phyloP scores from a whole-genome alignment of 169 alveolate genomes.

The Cystoisospora suis region DNA sequence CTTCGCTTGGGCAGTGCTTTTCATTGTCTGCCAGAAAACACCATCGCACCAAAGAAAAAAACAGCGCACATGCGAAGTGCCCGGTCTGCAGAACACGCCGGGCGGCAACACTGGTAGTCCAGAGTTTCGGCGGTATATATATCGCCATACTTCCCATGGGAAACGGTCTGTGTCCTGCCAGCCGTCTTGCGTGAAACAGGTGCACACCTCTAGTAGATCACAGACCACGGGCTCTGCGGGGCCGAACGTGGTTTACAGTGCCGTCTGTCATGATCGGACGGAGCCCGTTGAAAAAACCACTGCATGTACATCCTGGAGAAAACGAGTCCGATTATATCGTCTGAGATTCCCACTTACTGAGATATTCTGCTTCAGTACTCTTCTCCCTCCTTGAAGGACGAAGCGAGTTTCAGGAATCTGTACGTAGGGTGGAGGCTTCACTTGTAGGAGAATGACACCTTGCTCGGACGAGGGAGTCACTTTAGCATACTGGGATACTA shows the following conservation, averaged over 20 bases:
- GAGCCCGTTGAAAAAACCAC: neutral
- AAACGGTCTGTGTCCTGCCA: neutral
- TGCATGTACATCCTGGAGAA: too few species aligned
- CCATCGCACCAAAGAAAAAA: too few species aligned
- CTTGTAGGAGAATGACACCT: slow-evolving; percentile 16
- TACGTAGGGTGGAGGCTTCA: slow-evolving; percentile 20
- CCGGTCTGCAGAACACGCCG: neutral
- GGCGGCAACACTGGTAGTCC: neutral
- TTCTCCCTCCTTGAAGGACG: neutral
- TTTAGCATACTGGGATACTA: slow-evolving; percentile 14
- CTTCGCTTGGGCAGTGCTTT: neutral
- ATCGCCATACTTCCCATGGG: neutral
- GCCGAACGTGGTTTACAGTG: too few species aligned
- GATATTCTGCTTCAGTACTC: slow-evolving; percentile 7
- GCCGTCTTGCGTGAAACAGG: neutral
- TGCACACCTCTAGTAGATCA: too few species aligned
- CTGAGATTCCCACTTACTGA: too few species aligned
- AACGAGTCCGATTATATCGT: too few species aligned
- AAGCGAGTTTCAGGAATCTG: slow-evolving; percentile 6
- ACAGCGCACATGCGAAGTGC: neutral
- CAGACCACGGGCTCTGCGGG: too few species aligned
- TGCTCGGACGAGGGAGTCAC: neutral
- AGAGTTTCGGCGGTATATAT: neutral
- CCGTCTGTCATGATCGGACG: too few species aligned
- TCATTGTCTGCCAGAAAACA: neutral